Evolutionary conservation across 2,329 filamentous ascomycete genomes (phyloP).

Genomic region (Biscogniauxia marginata): DNA sequence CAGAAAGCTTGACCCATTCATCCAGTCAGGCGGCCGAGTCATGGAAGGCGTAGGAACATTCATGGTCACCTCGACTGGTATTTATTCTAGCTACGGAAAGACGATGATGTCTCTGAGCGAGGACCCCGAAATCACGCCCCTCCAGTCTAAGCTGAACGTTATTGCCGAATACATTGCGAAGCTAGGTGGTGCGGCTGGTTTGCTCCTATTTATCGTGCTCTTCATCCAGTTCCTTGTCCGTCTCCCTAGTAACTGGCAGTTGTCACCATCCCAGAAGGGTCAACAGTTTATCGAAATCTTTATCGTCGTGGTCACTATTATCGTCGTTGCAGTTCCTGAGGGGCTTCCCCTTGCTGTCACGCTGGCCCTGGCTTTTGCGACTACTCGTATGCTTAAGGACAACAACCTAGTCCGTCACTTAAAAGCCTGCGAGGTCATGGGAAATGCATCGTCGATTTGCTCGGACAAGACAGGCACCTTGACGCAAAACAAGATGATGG

Average conservation of each 20-base stretch:
- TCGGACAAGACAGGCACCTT: slow-evolving; percentile 68
- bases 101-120: slow-evolving; percentile 73
- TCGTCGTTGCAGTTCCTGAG: slow-evolving; percentile 78
- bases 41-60: slow-evolving; percentile 76
- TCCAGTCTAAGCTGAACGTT: slow-evolving; percentile 73
- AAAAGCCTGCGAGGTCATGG: slow-evolving; percentile 79
- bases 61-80: slow-evolving; percentile 70
- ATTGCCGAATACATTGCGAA: slow-evolving; percentile 78
- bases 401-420: slow-evolving; percentile 75
- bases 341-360: slow-evolving; percentile 77
- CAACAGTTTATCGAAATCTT: slow-evolving; percentile 75
- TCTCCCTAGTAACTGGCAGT: slow-evolving; percentile 49
- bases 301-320: slow-evolving; percentile 76
- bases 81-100: slow-evolving; percentile 73
- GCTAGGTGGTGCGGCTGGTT: slow-evolving; percentile 71
- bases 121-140: slow-evolving; percentile 70
- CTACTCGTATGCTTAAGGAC: slow-evolving; percentile 73
- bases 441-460: slow-evolving; percentile 71
- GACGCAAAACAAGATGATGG: slow-evolving; percentile 68
- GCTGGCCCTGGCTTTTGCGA: slow-evolving; percentile 72
- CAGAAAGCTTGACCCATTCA: slow-evolving; percentile 77
- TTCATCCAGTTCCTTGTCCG: slow-evolving; percentile 81
- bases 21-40: slow-evolving; percentile 79
- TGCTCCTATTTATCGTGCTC: slow-evolving; percentile 79
- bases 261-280: slow-evolving; percentile 69